Base-by-base conservation (phyloP, 1,284 basidiomycete genomes). In the Vanrija sp. region DNA sequence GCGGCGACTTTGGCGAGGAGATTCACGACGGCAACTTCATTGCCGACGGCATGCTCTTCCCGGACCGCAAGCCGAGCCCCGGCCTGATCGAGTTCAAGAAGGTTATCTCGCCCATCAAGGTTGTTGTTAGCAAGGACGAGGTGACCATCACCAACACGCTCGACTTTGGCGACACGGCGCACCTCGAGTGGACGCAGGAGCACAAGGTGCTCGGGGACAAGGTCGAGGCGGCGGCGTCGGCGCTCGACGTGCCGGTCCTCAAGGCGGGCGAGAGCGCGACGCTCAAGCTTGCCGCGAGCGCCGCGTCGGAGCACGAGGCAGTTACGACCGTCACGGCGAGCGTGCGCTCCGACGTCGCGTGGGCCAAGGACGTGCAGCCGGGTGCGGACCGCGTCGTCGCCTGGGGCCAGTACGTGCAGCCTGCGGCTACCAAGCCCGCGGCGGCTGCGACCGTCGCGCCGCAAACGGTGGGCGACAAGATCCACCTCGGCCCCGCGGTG, bases 21-120 rank as follows among this genome's bases (percentile, higher is more conserved):
- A 62, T 61, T 38, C 59, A 66, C 43, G 65, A 62, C 46, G 53
- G 52, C 28, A 66, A 65, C 54, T 66, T 66, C 49, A 48, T 63
- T 38, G 57, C 54, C 23, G 65, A 66, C 44, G 65, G 65, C 3
- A 55, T 66, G 3, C 14, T 66, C 9, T 66, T 66, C 52, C 65
- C 65, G 8, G 47, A 66, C 55, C 56, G 65, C 39, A 56, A 47
- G 18, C 61, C 63, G 1, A 52, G 50, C 23, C 65, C 65, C 0
- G 63, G 55, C 10, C n/a, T 64, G 40, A 21, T 58, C 38, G 61
- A 66, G 43, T 51, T 58, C 40, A 58, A 58, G 25, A 61, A 61
- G 52, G 55, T 61, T 21, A 51, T 58, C 25, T 52, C 60, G 54
- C 65, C 65, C 0, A 45, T 63, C 23, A 18, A 45, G 5, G 54